Percentiles rank a stretch among this genome's conserved stretches.
These are phyloP conservation scores for Geotrichum fermentans DNA, from an alignment of 1,139 yeast genomes.

Conservation along the genomic window DNA sequence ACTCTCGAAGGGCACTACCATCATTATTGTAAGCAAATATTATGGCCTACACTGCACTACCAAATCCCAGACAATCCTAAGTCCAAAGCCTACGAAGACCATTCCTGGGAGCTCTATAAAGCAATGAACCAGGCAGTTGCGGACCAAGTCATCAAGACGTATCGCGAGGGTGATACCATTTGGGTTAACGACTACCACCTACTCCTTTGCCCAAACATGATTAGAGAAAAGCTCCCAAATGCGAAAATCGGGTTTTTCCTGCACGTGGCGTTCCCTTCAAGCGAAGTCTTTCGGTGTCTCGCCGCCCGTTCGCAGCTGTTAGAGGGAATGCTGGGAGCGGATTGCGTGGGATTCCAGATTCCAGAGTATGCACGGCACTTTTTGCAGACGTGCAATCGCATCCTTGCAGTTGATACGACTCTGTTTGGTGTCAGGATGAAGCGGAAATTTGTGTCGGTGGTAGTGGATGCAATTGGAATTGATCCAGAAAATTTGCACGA, in stretches of 20 bases:
- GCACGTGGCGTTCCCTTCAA: constrained; percentile 92
- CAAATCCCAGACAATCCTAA: constrained; percentile 95
- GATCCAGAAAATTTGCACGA: constrained; percentile 59
- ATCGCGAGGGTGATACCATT: constrained; percentile 63
- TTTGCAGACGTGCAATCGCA: constrained; percentile 79
- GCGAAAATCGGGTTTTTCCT: constrained; percentile 89
- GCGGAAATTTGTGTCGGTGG: constrained; percentile 62
- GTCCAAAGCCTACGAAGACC: constrained; percentile 91
- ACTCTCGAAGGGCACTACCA: constrained; percentile 86
- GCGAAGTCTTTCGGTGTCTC: constrained; percentile 90
- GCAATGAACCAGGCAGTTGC: constrained; percentile 75
- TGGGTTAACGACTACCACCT: constrained; percentile 96
- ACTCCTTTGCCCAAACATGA: constrained; percentile 78
- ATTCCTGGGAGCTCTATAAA: constrained; percentile 84
- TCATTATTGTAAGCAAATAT: constrained; percentile 84
- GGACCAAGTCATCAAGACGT: constrained; percentile 60
- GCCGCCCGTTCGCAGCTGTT: constrained; percentile 78
- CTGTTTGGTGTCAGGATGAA: constrained; percentile 55
- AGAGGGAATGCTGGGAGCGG: constrained; percentile 84
- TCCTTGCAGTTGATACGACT: constrained; percentile 75
- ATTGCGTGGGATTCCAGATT: constrained; percentile 83
- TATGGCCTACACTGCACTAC: constrained; percentile 96
- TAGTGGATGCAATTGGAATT: constrained; percentile 79
- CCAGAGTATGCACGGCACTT: constrained; percentile 92
- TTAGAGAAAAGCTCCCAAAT: constrained; percentile 66